Evolutionary conservation across 192 early-diverging fungal genomes (phyloP), one percentile per base, ranked within the genome.

Genomic region (Linderina pennispora): DNA sequence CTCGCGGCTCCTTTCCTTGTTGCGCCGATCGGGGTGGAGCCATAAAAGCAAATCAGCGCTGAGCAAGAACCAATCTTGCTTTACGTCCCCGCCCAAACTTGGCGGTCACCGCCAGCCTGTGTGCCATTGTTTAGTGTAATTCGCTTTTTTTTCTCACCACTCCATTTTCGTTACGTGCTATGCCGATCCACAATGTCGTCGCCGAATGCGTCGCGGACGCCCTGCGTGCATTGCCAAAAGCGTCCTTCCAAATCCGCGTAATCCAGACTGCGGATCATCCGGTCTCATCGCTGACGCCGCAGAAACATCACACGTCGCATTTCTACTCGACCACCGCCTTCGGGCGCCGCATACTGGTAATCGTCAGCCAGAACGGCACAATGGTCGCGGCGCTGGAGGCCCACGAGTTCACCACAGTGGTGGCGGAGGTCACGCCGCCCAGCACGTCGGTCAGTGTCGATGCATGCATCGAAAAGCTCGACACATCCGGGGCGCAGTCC

Each of bases 391-490:
- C 57, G 23, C 62, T 72, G 15, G 60, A 63, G 31, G 62, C 41
- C 9, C 62, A 45, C 40, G 68, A 72, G 48, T 72, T 65, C 28
- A 41, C 39, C n/a, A 35, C 62, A 33, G 31, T 65, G 26, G 18
- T 33, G 15, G 53, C 46, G 10, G 50, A 71, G 31, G 24, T 50
- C 8, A 16, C 24, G 15, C 26, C 11, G 23, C 24, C 50, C 39
- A 9, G 10, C 23, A 23, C 57, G n/a, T 13, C 41, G 14, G 25
- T 62, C 17, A 28, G 52, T 13, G 56, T 65, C 16, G 46, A 72
- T 21, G 50, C 49, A 3, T 65, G 59, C 49, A 67, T 75, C 14
- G 60, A 64, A 28, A 75, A 75, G 26, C 24, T 75, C 15, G 72
- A 75, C 47, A 65, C 58, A 1, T 49, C 65, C 7, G 72, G 72